Percentiles rank a stretch among this genome's conserved stretches.
Conservation (phyloP, 352 stramenopile genomes). For the Phytophthora agathidicida region DNA sequence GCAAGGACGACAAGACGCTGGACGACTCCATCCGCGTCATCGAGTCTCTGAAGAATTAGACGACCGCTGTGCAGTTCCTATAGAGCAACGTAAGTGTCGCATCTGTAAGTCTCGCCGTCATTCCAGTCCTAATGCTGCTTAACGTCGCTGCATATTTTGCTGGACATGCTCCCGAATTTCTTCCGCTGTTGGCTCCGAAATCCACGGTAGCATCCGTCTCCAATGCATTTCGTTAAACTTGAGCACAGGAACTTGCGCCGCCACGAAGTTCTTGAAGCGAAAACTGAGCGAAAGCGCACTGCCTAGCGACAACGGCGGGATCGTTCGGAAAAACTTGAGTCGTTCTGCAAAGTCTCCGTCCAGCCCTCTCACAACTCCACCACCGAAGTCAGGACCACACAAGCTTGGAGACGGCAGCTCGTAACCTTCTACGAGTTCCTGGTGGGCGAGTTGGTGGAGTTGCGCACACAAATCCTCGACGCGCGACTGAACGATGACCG, state of each 20-base stretch:
- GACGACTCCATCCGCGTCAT: conserved; percentile 87
- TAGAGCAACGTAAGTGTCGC: conserved; percentile 24
- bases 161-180: conserved; percentile 56
- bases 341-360: conserved; percentile 60
- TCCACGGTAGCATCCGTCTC: conserved; percentile 85
- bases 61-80: conserved; percentile 4
- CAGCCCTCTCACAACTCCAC: conserved; percentile 16
- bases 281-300: conserved; percentile 79
- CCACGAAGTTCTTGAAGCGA: conserved; percentile 73
- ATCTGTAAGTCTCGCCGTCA: conserved; percentile 16
- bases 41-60: conserved; percentile 48
- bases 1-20: conserved; percentile 96
- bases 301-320: conserved; percentile 55
- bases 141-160: conserved; percentile 22
- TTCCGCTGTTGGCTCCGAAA: conserved; percentile 61
- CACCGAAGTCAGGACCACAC: conserved; percentile 10
- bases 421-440: conserved; percentile 46
- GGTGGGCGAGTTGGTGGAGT: conserved; percentile 34
- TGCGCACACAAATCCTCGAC: conserved; percentile 23
- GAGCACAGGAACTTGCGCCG: conserved; percentile 62
- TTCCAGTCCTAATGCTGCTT: conserved; percentile 7
- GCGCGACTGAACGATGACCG: conserved; percentile 23
- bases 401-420: conserved; percentile 35
- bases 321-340: conserved; percentile 63
- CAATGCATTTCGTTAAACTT: conserved; percentile 90